phyloP scores from a whole-genome alignment of 805 yeast genomes.

The Starmerella khaoyaiensis region DNA sequence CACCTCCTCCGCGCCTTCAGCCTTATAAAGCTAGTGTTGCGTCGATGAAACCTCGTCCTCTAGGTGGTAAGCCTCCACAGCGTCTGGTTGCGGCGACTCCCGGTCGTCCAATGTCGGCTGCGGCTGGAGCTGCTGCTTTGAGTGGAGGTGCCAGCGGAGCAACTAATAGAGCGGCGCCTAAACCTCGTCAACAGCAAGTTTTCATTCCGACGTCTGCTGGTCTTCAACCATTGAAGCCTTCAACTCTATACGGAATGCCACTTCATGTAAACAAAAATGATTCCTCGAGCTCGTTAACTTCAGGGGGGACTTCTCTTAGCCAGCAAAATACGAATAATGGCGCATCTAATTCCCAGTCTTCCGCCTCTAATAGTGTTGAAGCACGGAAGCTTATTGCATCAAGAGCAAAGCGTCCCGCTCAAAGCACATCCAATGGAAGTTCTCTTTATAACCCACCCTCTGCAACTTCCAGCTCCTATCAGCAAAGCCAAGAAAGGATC shows the following conservation, averaged over 20 bases:
- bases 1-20: conserved; percentile 52
- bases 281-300: neutral
- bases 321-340: too few relatives aligned
- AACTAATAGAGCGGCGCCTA: neutral
- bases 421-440: conserved; percentile 11
- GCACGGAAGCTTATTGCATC: neutral
- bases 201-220: conserved; percentile 20
- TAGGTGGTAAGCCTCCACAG: neutral
- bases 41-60: conserved; percentile 19
- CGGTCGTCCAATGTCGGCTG: neutral
- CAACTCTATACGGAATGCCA: conserved; percentile 20
- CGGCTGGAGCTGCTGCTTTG: neutral
- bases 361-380: too few relatives aligned
- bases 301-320: neutral
- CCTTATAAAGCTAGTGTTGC: conserved; percentile 29
- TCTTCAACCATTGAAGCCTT: conserved; percentile 18
- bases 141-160: neutral
- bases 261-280: neutral
- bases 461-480: conserved; percentile 15
- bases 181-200: conserved; percentile 2
- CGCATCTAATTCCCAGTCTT: too few relatives aligned
- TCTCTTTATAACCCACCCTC: conserved; percentile 12
- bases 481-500: conserved; percentile 21
- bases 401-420: neutral
- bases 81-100: neutral